A percentile compares a stretch with the other conserved stretches of the same genome.
Conservation (phyloP, 2,329 filamentous ascomycete species). For the Diplodia scrobiculata region DNA sequence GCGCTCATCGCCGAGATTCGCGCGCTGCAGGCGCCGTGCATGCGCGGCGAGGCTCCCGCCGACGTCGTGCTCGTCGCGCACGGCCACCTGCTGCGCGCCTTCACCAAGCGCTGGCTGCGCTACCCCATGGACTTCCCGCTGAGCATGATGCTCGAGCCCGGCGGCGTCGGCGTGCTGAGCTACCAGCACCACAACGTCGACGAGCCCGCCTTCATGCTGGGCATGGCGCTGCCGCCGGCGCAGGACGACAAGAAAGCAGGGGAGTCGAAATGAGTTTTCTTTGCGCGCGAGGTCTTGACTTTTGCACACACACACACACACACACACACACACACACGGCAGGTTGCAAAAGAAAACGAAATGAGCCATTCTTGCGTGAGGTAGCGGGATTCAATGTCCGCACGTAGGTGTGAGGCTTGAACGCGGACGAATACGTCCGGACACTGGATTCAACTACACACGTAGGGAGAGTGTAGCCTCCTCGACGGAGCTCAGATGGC, state of each 20-base stretch:
- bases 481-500: background rate
- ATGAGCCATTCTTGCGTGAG: too few species aligned
- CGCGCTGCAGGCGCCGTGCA: slow-evolving; percentile 56
- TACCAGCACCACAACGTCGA: slow-evolving; percentile 79
- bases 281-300: too few species aligned
- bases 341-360: too few species aligned
- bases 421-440: too few species aligned
- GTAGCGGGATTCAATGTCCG: too few species aligned
- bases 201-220: slow-evolving; percentile 67
- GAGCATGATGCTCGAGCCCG: slow-evolving; percentile 75
- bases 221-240: slow-evolving; percentile 28
- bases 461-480: too few species aligned
- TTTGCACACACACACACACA: too few species aligned
- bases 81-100: slow-evolving; percentile 79
- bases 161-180: slow-evolving; percentile 79
- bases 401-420: too few species aligned
- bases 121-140: slow-evolving; percentile 70
- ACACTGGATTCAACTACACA: too few species aligned
- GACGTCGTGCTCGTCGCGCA: slow-evolving; percentile 81
- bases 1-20: slow-evolving; percentile 72
- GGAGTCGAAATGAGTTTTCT: background rate
- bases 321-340: too few species aligned
- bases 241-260: background rate
- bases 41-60: slow-evolving; percentile 51
- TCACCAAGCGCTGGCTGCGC: slow-evolving; percentile 79